Conservation (phyloP, 1,139 yeast genomes). For the Protomyces gravidus region DNA sequence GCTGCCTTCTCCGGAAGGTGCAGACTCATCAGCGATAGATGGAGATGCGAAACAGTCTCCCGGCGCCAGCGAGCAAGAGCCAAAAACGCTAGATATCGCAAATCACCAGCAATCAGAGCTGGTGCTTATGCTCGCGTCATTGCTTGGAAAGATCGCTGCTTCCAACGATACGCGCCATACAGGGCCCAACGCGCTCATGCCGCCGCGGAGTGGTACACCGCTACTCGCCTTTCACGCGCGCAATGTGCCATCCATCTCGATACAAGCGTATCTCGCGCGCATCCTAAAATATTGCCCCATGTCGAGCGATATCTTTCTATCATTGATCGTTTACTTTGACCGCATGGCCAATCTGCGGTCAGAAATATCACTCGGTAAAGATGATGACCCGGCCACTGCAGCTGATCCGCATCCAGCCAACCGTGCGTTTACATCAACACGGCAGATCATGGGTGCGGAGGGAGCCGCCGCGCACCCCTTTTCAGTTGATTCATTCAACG, state of each 20-base stretch:
- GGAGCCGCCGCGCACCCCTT: slow-evolving; percentile 43
- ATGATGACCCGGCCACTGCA: neutral
- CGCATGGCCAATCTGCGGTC: slow-evolving; percentile 48
- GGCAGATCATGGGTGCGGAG: slow-evolving; percentile 32
- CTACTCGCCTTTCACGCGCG: slow-evolving; percentile 93
- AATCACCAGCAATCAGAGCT: slow-evolving; percentile 78
- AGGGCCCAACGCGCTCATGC: slow-evolving; percentile 3
- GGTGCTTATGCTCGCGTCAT: slow-evolving; percentile 75
- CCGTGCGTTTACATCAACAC: slow-evolving; percentile 18
- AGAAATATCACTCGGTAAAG: slow-evolving; percentile 3
- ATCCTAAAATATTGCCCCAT: slow-evolving; percentile 96
- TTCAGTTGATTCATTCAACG: slow-evolving; percentile 93
- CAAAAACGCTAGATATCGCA: slow-evolving; percentile 57
- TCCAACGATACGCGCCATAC: slow-evolving; percentile 64
- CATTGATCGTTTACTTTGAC: slow-evolving; percentile 87
- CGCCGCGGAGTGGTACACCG: slow-evolving; percentile 47
- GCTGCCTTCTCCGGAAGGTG: neutral
- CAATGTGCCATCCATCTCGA: slow-evolving; percentile 86
- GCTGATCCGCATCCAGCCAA: slow-evolving; percentile 2
- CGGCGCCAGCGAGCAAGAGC: neutral
- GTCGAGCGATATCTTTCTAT: slow-evolving; percentile 89
- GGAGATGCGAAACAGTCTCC: neutral
- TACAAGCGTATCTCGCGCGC: slow-evolving; percentile 82
- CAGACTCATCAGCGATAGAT: neutral
- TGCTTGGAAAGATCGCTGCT: slow-evolving; percentile 78